Evolutionary conservation across 2,329 filamentous ascomycete species (phyloP), one percentile per base, ranked within the genome.

Genomic region (Apiospora kogelbergensis): DNA sequence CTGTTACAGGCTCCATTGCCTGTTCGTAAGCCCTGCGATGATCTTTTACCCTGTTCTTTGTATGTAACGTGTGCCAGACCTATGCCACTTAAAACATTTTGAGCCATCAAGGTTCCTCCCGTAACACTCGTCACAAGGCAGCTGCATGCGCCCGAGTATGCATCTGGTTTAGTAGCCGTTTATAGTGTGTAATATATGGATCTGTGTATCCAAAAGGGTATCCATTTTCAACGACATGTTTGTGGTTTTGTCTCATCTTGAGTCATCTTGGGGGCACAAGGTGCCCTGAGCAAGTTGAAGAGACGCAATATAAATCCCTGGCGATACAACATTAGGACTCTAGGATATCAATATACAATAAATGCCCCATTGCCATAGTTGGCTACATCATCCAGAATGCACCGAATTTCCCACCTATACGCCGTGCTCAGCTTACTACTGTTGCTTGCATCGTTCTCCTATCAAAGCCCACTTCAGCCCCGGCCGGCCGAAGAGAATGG

Each of bases 301-400:
- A 4, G 26, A 20, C 24, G 15, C 6, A 2, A 2, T 57, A 57
- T 30, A 57, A 20, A 57, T 33, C 10, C 3, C 45, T 20, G 48
- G 15, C 15, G 6, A 20, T n/a, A 33, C 2, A 33, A 6, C 15
- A 9, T 9, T 6, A 7, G 5, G 20, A 20, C 1, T 17, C 13
- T 7, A 13, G 7, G 9, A 17, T n/a, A 11, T 2, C 7, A 37
- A 4, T 13, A n/a, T 11, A 2, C 6, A 2, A 2, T 3, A 3
- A n/a, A 24, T 10, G 1, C 45, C 10, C 22, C 6, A n/a, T n/a
- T n/a, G 30, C 22, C 9, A n/a, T n/a, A 37, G 2, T 3, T 10
- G 9, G 11, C 22, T n/a, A 60, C 20, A n/a, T 30, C n/a, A n/a
- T 11, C 7, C 53, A 60, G 3, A 1, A 37, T 60, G 53, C 17